These are phyloP conservation scores for Colletotrichum tropicale DNA, from an alignment of 2,329 filamentous ascomycete genomes.

Conservation along the genomic window DNA sequence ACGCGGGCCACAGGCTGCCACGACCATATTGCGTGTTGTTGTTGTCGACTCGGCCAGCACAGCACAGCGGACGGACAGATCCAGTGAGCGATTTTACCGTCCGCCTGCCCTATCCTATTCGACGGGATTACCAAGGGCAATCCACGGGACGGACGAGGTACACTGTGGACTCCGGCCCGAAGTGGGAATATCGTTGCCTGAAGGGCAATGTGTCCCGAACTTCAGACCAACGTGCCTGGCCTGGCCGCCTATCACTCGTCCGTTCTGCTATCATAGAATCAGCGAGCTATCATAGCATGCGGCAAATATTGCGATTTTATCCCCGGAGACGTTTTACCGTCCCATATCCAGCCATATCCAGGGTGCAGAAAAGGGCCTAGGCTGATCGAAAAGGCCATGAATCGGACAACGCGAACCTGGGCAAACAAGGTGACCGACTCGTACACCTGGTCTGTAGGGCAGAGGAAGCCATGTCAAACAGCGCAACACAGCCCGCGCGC, in stretches of 20 bases:
- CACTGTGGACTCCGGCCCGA: background rate
- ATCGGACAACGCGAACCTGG: background rate
- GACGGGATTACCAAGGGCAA: background rate
- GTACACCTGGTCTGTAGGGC: background rate
- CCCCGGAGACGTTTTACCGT: background rate
- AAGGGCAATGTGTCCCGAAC: background rate
- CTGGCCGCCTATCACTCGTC: background rate
- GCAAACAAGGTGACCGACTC: background rate
- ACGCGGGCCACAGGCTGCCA: background rate
- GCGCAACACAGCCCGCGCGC: background rate
- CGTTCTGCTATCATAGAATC: background rate
- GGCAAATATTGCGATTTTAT: background rate
- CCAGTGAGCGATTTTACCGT: conserved; percentile 5
- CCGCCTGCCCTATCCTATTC: background rate
- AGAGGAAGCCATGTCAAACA: background rate
- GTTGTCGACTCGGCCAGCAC: background rate
- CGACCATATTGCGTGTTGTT: background rate
- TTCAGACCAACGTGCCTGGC: background rate
- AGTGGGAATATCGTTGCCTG: conserved; percentile 1
- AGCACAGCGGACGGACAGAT: background rate
- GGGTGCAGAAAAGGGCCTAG: background rate
- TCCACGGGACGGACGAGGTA: background rate
- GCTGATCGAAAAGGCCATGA: background rate
- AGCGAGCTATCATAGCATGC: background rate
- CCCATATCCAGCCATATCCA: background rate